Conservation (phyloP, 768 basidiomycete species). For the Cystobasidium tubakii region DNA sequence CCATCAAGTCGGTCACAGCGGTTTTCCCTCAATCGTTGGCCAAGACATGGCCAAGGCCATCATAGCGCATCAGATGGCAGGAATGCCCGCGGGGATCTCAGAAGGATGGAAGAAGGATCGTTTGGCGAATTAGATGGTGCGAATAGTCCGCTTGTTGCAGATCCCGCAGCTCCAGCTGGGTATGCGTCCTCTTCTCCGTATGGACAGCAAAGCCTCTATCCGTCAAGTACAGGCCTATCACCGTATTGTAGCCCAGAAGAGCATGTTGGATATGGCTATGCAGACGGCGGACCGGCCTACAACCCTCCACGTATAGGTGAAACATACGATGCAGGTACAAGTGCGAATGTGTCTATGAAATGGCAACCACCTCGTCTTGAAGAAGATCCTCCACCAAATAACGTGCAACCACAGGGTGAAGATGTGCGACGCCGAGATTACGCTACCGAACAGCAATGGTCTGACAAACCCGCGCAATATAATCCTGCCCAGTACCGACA, state of each 20-base stretch:
- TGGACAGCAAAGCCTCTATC: not conserved
- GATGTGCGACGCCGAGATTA: too few relatives aligned
- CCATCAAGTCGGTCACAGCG: not conserved
- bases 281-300: not conserved
- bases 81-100: not conserved
- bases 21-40: not conserved
- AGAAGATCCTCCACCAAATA: not conserved
- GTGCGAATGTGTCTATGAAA: not conserved
- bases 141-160: not conserved
- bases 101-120: slow-evolving; percentile 6
- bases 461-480: not conserved
- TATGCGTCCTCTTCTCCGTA: too few relatives aligned
- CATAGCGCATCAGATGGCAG: not conserved
- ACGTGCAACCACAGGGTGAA: not conserved
- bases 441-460: not conserved
- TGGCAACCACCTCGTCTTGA: not conserved
- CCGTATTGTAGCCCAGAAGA: not conserved
- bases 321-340: not conserved
- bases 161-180: not conserved
- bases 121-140: not conserved
- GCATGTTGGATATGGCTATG: not conserved
- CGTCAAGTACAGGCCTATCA: not conserved
- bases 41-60: not conserved
- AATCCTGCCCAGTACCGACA: not conserved
- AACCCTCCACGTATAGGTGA: not conserved